Evolutionary conservation across 2,329 filamentous ascomycete species (phyloP).

Genomic region (Xylaria sp.): DNA sequence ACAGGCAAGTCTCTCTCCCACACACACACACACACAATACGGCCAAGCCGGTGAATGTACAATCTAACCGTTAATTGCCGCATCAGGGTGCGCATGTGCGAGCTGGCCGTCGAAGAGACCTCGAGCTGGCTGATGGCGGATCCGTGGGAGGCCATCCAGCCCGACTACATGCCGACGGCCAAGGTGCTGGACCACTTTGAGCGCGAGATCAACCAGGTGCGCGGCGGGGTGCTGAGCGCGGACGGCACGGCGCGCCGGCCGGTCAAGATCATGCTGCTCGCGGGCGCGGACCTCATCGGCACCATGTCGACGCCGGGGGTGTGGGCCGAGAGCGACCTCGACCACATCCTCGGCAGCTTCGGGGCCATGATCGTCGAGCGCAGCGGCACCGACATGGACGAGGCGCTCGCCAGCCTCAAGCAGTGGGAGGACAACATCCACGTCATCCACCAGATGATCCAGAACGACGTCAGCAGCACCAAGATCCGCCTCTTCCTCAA

Average conservation of each 20-base stretch:
- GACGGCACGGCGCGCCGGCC: conserved; percentile 66
- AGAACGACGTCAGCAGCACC: conserved; percentile 80
- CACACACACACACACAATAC: background rate
- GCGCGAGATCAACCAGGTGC: conserved; percentile 80
- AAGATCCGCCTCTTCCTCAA: conserved; percentile 82
- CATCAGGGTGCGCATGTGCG: conserved; percentile 77
- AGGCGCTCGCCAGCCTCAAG: conserved; percentile 79
- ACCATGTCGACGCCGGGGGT: conserved; percentile 75
- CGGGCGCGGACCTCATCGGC: conserved; percentile 74
- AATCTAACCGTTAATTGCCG: conserved; percentile 19
- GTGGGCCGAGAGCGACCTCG: conserved; percentile 83
- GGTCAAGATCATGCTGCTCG: conserved; percentile 78
- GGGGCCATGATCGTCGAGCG: conserved; percentile 84
- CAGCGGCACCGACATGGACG: conserved; percentile 84
- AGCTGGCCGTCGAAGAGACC: conserved; percentile 74
- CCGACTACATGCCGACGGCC: conserved; percentile 85
- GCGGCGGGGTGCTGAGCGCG: conserved; percentile 71
- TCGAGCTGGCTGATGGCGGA: conserved; percentile 85
- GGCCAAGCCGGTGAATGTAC: too few species aligned
- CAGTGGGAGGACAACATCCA: conserved; percentile 84
- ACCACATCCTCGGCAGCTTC: conserved; percentile 83
- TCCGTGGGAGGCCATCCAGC: conserved; percentile 84
- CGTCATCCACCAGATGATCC: conserved; percentile 85
- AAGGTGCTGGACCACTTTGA: conserved; percentile 90
- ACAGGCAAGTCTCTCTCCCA: conserved; percentile 52